Base-by-base conservation (phyloP, 306 rosid species). In the Cucurbita argyrosperma region DNA sequence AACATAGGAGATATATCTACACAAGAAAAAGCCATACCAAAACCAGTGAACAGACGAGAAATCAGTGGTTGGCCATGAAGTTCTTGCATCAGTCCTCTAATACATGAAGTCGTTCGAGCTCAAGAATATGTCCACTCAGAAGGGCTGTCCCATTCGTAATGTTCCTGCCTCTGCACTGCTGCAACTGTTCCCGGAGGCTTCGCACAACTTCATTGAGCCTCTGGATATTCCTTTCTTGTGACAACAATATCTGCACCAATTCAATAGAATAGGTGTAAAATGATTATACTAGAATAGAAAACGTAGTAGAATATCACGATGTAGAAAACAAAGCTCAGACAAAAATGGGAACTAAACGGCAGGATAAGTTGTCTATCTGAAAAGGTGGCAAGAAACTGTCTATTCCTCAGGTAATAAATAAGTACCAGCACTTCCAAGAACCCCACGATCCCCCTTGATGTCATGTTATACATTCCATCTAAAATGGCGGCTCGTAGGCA, bases 161-260 rank as follows among this genome's bases (percentile, higher is more conserved):
- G 46, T 82, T 85, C 74, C 76, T 78, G 73, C 79, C 76, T 82
- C 86, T 84, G 64, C 97, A 88, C 72, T 62, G 88, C 60, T 77
- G 85, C 83, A 92, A 82, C 76, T 88, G 89, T 71, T 79, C 84
- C 72, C 79, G 88, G 64, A 92, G 97, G 79, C 84, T 84, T 50
- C 85, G 87, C 50, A 89, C 94, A 69, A 88, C 84, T 74, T 85
- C 91, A 71, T 89, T 88, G 9, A 92, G 85, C 76, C 89, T 83
- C 72, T 83, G 84, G 70, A 89, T 89, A 84, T 76, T 87, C 83
- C 83, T 89, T 77, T 92, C 96, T 84, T 89, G 96, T 35, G 88
- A 80, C 76, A 89, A 80, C 55, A 89, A 86, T 57, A 89, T 88
- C 93, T 92, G 79, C 75, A 63, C 42, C 46, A 49, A 82, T 66